A percentile compares a stretch with the other conserved stretches of the same genome.
Conservation (phyloP, 805 yeast species). For the Saccharomycopsis sp. region DNA sequence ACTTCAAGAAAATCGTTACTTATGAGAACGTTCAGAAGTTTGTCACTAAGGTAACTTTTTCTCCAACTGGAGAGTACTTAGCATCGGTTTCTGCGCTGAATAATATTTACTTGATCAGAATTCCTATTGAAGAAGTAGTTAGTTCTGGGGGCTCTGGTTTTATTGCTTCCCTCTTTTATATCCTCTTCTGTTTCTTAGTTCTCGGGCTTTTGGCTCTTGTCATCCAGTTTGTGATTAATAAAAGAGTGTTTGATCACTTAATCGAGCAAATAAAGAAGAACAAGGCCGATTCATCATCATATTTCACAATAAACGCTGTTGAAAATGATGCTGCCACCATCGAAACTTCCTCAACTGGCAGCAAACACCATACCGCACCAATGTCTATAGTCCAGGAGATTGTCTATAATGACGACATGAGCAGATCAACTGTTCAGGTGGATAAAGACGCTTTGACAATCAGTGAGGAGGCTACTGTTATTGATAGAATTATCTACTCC, state of each 20-base stretch:
- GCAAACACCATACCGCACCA: constrained; percentile 22
- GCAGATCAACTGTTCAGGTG: constrained; percentile 16
- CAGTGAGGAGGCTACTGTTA: constrained; percentile 12
- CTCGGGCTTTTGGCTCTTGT: constrained; percentile 30
- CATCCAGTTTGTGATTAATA: constrained; percentile 28
- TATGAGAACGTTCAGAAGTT: constrained; percentile 64
- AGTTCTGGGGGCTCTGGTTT: constrained; percentile 24
- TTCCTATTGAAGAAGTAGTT: constrained; percentile 45
- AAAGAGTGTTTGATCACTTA: constrained; percentile 17
- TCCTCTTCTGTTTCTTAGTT: constrained; percentile 26
- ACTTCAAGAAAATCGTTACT: constrained; percentile 44
- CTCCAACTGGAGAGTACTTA: constrained; percentile 58
- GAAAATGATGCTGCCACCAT: constrained; percentile 4
- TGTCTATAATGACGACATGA: constrained; percentile 20
- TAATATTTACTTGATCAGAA: constrained; percentile 52
- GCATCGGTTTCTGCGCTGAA: constrained; percentile 78
- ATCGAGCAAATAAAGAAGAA: constrained; percentile 20
- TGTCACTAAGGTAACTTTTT: constrained; percentile 64
- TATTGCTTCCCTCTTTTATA: constrained; percentile 32
- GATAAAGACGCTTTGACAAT: constrained; percentile 21
- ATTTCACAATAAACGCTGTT: constrained; percentile 17
- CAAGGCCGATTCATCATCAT: constrained; percentile 19
- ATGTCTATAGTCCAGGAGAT: constrained; percentile 22
- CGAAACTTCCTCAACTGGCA: constrained; percentile 7
- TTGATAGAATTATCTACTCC: background rate